phyloP scores from a whole-genome alignment of 148 eudicot genomes.

The Rhododendron griersonianum region DNA sequence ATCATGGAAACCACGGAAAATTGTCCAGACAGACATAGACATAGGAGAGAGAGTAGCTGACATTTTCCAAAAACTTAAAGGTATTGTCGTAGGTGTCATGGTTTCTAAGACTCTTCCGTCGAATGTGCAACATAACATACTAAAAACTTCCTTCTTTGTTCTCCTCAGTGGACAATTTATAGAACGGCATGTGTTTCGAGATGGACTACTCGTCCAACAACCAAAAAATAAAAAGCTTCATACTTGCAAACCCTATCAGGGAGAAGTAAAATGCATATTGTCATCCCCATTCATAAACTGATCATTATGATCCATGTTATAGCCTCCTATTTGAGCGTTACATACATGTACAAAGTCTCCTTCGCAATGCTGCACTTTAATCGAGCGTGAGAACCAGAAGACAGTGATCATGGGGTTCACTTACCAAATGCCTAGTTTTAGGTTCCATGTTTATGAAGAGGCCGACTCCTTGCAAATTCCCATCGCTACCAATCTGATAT shows the following conservation, averaged over 20 bases:
- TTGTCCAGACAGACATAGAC: neutral
- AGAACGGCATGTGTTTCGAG: no score
- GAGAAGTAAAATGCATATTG: neutral
- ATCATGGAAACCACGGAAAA: neutral
- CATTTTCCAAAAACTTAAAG: no score
- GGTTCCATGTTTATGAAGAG: no score
- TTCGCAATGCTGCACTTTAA: neutral
- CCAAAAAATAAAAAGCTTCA: no score
- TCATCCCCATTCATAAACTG: neutral
- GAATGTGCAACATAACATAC: neutral
- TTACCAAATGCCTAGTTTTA: constrained; percentile 63
- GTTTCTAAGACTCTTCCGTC: neutral
- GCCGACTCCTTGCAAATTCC: no score
- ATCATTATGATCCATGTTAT: no score
- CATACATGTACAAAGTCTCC: neutral
- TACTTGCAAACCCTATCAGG: neutral
- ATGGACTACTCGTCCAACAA: no score
- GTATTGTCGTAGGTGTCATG: neutral
- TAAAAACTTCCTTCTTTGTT: neutral
- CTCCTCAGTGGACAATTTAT: no score
- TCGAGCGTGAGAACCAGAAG: neutral
- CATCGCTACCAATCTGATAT: no score
- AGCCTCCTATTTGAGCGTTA: neutral
- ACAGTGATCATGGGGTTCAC: neutral
- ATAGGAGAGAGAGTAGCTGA: constrained; percentile 2